Conservation (phyloP, 2,329 filamentous ascomycete species). For the Davidsoniella eucalypti region DNA sequence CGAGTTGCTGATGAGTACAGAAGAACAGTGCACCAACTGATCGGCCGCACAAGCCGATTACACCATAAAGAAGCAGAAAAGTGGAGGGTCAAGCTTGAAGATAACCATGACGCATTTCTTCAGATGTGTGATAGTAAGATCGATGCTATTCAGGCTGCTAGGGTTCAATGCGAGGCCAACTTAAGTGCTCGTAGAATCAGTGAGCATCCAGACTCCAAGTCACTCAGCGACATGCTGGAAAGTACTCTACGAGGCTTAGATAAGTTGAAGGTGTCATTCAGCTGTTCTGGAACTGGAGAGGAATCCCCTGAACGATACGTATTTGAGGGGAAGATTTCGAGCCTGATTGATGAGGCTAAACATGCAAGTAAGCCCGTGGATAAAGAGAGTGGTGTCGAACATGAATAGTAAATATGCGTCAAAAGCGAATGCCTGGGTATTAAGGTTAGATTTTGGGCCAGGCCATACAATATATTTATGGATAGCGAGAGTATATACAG, state of each 20-base stretch:
- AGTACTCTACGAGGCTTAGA: not conserved
- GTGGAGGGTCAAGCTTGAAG: not conserved
- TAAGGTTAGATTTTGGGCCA: no score
- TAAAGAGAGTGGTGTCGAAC: not conserved
- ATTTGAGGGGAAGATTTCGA: conserved; percentile 2
- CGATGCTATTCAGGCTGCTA: not conserved
- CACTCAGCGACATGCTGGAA: not conserved
- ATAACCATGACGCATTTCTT: conserved; percentile 4
- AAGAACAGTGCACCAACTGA: not conserved
- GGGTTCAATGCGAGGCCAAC: no score
- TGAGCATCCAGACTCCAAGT: no score
- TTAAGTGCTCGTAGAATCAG: no score
- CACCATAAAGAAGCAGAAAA: conserved; percentile 5
- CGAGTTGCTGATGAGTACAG: conserved; percentile 7
- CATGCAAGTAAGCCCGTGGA: no score
- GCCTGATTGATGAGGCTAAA: conserved; percentile 1
- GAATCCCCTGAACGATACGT: not conserved
- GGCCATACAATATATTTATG: not conserved
- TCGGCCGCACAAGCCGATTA: conserved; percentile 1
- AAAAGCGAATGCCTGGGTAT: no score
- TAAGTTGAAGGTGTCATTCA: conserved; percentile 1
- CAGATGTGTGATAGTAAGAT: conserved; percentile 3
- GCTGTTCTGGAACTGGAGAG: not conserved
- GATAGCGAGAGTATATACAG: no score
- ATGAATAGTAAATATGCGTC: not conserved